A percentile compares a stretch with the other conserved stretches of the same genome.
Evolutionary conservation across 1,284 basidiomycete genomes (phyloP).

Genomic region (Heterobasidion annosum): DNA sequence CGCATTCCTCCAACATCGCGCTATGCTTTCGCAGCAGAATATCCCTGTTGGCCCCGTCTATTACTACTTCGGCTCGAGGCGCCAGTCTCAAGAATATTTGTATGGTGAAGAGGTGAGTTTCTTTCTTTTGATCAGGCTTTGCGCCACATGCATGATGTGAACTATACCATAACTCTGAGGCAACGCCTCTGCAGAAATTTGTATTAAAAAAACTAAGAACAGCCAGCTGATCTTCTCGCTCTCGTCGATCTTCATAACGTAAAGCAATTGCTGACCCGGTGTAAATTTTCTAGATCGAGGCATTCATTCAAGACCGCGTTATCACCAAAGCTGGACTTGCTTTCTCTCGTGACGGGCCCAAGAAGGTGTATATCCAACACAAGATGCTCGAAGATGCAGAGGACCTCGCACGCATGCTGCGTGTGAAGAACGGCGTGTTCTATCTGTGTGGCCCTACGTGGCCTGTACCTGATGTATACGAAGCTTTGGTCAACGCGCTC

Average conservation of each 20-base stretch:
- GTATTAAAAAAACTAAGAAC: constrained; percentile 12
- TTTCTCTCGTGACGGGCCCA: constrained; percentile 89
- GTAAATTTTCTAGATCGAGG: constrained; percentile 41
- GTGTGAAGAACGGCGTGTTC: constrained; percentile 73
- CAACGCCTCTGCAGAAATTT: constrained; percentile 8
- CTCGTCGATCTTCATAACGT: background rate
- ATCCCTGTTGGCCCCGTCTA: constrained; percentile 83
- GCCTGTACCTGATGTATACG: constrained; percentile 97
- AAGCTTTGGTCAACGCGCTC: constrained; percentile 80
- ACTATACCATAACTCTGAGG: constrained; percentile 7
- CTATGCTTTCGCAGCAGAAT: constrained; percentile 71
- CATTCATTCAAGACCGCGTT: constrained; percentile 74
- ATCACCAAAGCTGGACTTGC: constrained; percentile 89
- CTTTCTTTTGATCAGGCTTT: background rate
- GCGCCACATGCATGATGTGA: constrained; percentile 9
- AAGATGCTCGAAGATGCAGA: constrained; percentile 91
- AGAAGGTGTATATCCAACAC: constrained; percentile 98
- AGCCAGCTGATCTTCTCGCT: constrained; percentile 11
- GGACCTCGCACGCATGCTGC: constrained; percentile 67
- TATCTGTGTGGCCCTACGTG: constrained; percentile 98
- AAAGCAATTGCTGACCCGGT: background rate
- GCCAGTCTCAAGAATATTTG: constrained; percentile 91
- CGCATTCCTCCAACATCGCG: constrained; percentile 94
- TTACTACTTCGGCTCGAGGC: constrained; percentile 98
- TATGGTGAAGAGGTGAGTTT: constrained; percentile 73